Evolutionary conservation across 345 rosid species (phyloP).

Genomic region (Camelina sativa): DNA sequence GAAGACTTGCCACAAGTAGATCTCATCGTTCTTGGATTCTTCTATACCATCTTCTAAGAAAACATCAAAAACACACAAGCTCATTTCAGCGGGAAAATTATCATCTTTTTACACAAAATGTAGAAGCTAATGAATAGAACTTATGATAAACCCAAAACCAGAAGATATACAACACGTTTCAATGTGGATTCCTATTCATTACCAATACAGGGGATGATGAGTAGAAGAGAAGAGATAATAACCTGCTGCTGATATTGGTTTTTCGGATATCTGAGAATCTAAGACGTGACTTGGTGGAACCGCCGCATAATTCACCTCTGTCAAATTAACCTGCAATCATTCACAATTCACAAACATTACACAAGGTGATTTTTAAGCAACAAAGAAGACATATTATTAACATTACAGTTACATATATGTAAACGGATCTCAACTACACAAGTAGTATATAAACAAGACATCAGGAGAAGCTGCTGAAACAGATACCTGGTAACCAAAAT

Average conservation of each 20-base stretch:
- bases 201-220: slow-evolving; percentile 6
- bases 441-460: neutral
- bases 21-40: slow-evolving; percentile 36
- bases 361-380: neutral
- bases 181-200: slow-evolving; percentile 3
- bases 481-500: slow-evolving; percentile 52
- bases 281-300: slow-evolving; percentile 39
- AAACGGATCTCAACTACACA: neutral
- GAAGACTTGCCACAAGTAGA: slow-evolving; percentile 78
- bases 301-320: slow-evolving; percentile 57
- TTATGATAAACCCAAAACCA: neutral
- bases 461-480: neutral
- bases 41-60: slow-evolving; percentile 21
- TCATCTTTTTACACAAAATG: neutral
- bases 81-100: neutral
- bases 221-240: slow-evolving; percentile 8
- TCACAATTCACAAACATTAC: neutral
- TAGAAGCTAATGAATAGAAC: neutral
- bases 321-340: slow-evolving; percentile 57
- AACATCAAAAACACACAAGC: slow-evolving; percentile 27
- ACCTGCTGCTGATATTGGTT: slow-evolving; percentile 49
- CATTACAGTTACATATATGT: slow-evolving; percentile 1
- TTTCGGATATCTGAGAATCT: slow-evolving; percentile 28
- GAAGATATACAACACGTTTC: slow-evolving; percentile 1
- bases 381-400: neutral